Evolutionary conservation across 2,329 filamentous ascomycete species (phyloP), one percentile per base, ranked within the genome.

Genomic region (Alternaria sp.): DNA sequence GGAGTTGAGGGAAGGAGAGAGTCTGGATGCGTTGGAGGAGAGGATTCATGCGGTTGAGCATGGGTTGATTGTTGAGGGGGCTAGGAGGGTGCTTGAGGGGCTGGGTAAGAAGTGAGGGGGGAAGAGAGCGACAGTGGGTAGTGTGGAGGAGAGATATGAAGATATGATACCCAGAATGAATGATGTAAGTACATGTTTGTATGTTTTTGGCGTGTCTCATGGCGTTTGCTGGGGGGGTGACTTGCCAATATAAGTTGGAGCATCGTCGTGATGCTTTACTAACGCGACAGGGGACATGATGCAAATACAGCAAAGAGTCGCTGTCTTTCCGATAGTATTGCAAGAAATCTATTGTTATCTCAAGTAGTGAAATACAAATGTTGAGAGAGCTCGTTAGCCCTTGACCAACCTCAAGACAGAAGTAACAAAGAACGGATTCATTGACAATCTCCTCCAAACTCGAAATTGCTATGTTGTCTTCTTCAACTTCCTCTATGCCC

Each of bases 11-110:
- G 86, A 86, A 62, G 83, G 81, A 0, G 84, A 87, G 51, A 61
- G 83, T 23, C 73, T 95, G 59, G 86, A 88, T 32, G 85, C 86
- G 54, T 84, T 97, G 26, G 86, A 93, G 80, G 83, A 87, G 72
- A 89, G 89, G 76, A 91, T 97, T 66, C 93, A 97, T 79, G 80
- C 80, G 19, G 84, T 89, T 28, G 94, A 97, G 83, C 93, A 95
- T 83, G 84, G 86, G 66, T 81, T 93, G 69, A 93, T 97, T 71
- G 90, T 97, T 26, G 87, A 92, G 72, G 93, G 92, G 2, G 90
- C 91, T 36, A 83, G 79, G 66, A 81, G 77, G 71, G 83, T 83
- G 10, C 77, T 88, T 46, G 80, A 82, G 65, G 74, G 77, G 61
- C 66, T 83, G 13, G 52, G 66, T 54, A 68, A 65, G 40, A 10